Conservation (phyloP, 2,329 filamentous ascomycete species). For the Fusarium ramigenum region DNA sequence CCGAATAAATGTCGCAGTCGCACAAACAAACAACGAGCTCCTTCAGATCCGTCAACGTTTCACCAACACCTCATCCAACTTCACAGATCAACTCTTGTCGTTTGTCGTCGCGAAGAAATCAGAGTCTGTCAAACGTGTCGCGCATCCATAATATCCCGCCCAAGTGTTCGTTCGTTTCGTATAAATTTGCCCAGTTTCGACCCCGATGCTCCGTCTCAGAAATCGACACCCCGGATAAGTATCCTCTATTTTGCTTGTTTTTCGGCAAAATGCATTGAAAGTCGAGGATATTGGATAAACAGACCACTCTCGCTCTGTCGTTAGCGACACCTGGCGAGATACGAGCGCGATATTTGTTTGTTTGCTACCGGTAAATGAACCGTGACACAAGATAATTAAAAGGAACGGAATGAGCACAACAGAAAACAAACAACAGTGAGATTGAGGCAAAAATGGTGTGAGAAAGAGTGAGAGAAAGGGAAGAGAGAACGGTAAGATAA, state of each 20-base stretch:
- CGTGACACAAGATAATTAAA: neutral
- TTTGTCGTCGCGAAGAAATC: neutral
- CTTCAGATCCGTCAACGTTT: neutral
- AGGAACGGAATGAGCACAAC: neutral
- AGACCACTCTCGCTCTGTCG: neutral
- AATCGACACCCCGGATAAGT: neutral
- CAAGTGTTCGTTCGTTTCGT: conserved; percentile 17
- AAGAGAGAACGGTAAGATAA: neutral
- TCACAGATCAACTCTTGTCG: neutral
- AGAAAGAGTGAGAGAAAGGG: neutral
- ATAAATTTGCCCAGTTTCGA: neutral
- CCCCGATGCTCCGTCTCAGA: neutral
- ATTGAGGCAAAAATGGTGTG: neutral
- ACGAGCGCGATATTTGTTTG: neutral
- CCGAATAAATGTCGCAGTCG: neutral
- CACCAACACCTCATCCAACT: neutral
- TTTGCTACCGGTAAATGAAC: neutral
- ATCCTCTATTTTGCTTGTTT: neutral
- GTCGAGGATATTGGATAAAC: neutral
- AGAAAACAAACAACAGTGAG: neutral
- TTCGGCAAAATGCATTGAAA: neutral
- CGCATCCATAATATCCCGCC: conserved; percentile 1
- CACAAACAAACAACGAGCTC: neutral
- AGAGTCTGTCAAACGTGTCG: neutral
- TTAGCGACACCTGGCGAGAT: neutral